A percentile compares a stretch with the other conserved stretches of the same genome.
These are phyloP conservation scores for Pyrenopolyporus hunteri DNA, from an alignment of 495 filamentous ascomycete species.

Conservation along the genomic window DNA sequence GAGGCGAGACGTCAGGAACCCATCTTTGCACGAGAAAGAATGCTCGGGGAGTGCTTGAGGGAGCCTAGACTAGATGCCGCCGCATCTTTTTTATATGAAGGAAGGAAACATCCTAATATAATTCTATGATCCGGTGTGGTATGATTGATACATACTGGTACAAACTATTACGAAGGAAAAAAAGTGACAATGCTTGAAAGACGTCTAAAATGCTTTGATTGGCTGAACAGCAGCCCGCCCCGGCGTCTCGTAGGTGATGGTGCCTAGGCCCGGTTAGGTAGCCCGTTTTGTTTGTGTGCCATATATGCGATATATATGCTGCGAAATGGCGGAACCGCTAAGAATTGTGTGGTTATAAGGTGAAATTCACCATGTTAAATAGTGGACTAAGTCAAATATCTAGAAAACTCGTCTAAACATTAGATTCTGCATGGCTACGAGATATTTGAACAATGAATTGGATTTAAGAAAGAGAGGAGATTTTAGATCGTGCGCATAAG, in stretches of 20 bases:
- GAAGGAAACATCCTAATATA: constrained; percentile 6
- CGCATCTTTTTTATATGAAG: constrained; percentile 3
- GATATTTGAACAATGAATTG: too few relatives aligned
- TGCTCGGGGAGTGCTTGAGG: not conserved
- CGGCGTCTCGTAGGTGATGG: constrained; percentile 1
- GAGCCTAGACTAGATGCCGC: not conserved
- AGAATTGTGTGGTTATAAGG: too few relatives aligned
- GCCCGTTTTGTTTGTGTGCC: not conserved
- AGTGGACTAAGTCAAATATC: too few relatives aligned
- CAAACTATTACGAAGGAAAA: not conserved
- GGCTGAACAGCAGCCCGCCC: constrained; percentile 1
- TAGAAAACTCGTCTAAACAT: too few relatives aligned
- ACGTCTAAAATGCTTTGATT: constrained; percentile 10
- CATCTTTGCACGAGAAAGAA: constrained; percentile 3
- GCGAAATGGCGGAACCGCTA: not conserved
- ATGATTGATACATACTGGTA: constrained; percentile 17
- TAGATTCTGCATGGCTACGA: too few relatives aligned
- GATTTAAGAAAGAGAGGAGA: too few relatives aligned
- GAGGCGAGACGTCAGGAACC: constrained; percentile 5
- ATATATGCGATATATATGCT: not conserved
- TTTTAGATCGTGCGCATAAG: too few relatives aligned
- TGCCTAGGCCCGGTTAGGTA: constrained; percentile 15
- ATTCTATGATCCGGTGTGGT: constrained; percentile 9
- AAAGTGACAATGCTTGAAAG: constrained; percentile 15
- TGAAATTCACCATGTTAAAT: too few relatives aligned